A percentile compares a stretch with the other conserved stretches of the same genome.
Conservation (phyloP, 495 filamentous ascomycete species). For the Penicillium lagena region DNA sequence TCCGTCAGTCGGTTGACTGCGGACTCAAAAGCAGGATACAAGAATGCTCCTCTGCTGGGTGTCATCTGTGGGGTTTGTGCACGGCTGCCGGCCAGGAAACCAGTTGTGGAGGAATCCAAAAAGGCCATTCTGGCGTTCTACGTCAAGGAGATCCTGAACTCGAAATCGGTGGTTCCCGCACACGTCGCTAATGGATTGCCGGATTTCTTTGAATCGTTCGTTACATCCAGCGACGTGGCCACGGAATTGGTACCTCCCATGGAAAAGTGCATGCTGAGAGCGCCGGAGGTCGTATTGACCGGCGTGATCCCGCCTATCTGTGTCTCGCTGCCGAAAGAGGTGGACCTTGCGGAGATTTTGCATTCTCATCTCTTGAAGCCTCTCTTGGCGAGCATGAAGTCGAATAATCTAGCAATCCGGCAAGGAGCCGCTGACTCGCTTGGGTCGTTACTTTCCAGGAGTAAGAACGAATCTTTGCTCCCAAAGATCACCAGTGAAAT, state of each 20-base stretch:
- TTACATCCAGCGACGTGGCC: slow-evolving; percentile 67
- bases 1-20: slow-evolving; percentile 59
- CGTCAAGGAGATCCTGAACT: slow-evolving; percentile 75
- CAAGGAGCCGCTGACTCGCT: slow-evolving; percentile 71
- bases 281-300: slow-evolving; percentile 82
- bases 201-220: slow-evolving; percentile 79
- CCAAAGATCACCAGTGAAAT: slow-evolving; percentile 70
- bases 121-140: slow-evolving; percentile 72
- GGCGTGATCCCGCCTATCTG: slow-evolving; percentile 68
- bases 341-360: slow-evolving; percentile 74
- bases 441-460: slow-evolving; percentile 50
- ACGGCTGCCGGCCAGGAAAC: slow-evolving; percentile 52
- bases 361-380: slow-evolving; percentile 71
- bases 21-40: slow-evolving; percentile 53
- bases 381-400: slow-evolving; percentile 80
- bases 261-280: slow-evolving; percentile 80
- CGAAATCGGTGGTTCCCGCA: slow-evolving; percentile 58
- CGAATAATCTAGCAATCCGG: slow-evolving; percentile 70
- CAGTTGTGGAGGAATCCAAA: slow-evolving; percentile 57
- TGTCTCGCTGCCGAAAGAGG: slow-evolving; percentile 53
- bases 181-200: slow-evolving; percentile 67
- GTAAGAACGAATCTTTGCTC: slow-evolving; percentile 48
- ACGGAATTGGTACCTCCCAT: slow-evolving; percentile 72
- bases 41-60: slow-evolving; percentile 71
- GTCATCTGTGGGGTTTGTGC: slow-evolving; percentile 80